Evolutionary conservation across 192 early-diverging fungal species (phyloP), one percentile per base, ranked within the genome.

Genomic region (Helicostylum pulchrum): DNA sequence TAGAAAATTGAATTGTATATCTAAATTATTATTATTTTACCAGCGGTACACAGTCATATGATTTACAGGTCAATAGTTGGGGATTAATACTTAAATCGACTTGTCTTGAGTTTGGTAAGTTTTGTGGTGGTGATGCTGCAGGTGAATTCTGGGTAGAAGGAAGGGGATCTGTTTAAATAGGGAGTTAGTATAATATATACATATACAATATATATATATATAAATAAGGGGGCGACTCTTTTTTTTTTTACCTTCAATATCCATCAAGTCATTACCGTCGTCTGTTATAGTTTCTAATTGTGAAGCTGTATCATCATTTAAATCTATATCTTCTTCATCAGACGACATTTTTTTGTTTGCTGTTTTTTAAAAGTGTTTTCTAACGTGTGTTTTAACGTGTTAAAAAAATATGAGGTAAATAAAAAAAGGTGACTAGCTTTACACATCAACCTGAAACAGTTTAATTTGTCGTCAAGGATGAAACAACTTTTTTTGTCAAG

Each of bases 271-370:
- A 9, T 62, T 47, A 9, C 64, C 62, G 45, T 69, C 65, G 32
- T 68, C 70, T 19, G 66, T 65, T 8, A 20, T 43, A 15, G 59
- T 68, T 43, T 68, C 66, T 23, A 67, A 10, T 26, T 64, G 72
- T 10, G 58, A 50, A 34, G 54, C 39, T 6, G 44, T 32, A 7
- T 75, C 73, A 7, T 68, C 68, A 32, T 64, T 62, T 26, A 77
- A 49, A 45, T 71, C 68, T 12, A 67, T 43, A 46, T 66, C 66
- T 30, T 71, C 68, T 56, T 74, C 73, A 61, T 57, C 76, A 7
- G 69, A 68, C 12, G 64, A 73, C 65, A 70, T 69, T n/a, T n/a
- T n/a, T n/a, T n/a, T n/a, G n/a, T n/a, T 66, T 26, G 26, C 2
- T 39, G 36, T 4, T 3, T 1, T 39, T 10, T 39, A 39, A 39